phyloP scores from a whole-genome alignment of 2,329 filamentous ascomycete genomes.

The Fusarium clavum region DNA sequence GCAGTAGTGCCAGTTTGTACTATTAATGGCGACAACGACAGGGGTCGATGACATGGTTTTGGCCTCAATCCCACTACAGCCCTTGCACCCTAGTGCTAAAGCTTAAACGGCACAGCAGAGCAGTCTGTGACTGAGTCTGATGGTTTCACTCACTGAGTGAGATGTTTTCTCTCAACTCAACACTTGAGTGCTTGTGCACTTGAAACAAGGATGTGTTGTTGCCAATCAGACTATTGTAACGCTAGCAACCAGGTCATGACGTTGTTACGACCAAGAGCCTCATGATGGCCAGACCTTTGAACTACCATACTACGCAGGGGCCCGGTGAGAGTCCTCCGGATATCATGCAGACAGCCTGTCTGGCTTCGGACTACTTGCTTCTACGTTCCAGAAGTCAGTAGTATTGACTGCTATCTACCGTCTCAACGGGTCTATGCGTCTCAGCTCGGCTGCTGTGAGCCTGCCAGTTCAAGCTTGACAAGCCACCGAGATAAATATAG shows the following conservation, averaged over 20 bases:
- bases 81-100: constrained; percentile 35
- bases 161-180: constrained; percentile 1
- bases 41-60: constrained; percentile 7
- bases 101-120: constrained; percentile 42
- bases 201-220: background rate
- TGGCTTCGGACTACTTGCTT: background rate
- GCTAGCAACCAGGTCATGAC: background rate
- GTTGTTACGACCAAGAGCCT: constrained; percentile 2
- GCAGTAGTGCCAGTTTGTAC: constrained; percentile 27
- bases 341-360: background rate
- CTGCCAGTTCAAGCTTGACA: constrained; percentile 5
- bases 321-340: background rate
- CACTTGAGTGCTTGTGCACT: background rate
- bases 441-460: constrained; percentile 11
- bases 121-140: background rate
- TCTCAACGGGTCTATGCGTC: constrained; percentile 14
- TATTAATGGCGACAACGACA: constrained; percentile 39
- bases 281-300: background rate
- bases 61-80: constrained; percentile 3
- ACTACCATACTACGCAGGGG: background rate
- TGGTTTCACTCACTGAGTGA: constrained; percentile 13
- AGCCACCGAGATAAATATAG: constrained; percentile 32
- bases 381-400: background rate
- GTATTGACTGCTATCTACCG: background rate
- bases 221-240: background rate